Conservation (phyloP, 108 stramenopile genomes). For the Nitzschia palea region DNA sequence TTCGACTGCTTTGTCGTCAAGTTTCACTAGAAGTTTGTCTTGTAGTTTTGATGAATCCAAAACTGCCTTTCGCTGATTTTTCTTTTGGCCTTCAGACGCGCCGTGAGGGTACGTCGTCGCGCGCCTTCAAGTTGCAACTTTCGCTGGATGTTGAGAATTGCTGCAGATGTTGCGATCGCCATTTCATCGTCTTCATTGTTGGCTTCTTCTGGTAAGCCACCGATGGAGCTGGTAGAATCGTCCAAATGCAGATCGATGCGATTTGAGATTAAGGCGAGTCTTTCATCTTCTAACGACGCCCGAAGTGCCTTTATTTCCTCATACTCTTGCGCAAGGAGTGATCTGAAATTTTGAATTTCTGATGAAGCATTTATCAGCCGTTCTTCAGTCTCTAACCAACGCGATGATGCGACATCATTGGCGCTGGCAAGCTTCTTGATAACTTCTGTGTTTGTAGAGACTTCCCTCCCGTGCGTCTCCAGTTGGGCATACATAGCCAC, state of each 20-base stretch:
- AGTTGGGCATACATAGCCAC: background rate
- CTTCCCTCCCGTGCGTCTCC: background rate
- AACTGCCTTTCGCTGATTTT: slow-evolving; percentile 1
- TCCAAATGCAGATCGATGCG: background rate
- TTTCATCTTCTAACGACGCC: background rate
- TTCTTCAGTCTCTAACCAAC: background rate
- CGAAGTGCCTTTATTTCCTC: background rate
- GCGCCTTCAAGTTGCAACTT: background rate
- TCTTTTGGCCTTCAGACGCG: background rate
- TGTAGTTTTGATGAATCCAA: background rate
- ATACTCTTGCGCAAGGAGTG: background rate
- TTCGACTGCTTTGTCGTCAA: background rate
- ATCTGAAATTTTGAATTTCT: background rate
- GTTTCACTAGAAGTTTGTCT: background rate
- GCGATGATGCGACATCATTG: background rate
- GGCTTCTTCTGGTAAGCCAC: background rate
- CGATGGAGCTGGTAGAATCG: background rate
- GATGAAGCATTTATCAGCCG: background rate
- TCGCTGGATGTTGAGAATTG: background rate
- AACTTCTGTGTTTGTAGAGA: background rate
- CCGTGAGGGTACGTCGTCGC: background rate
- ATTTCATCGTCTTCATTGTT: background rate
- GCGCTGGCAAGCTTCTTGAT: background rate
- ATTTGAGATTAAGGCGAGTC: background rate
- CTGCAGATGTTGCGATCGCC: background rate